Evolutionary conservation across 2,329 filamentous ascomycete species (phyloP).

Genomic region (Leptographium galeiforme): DNA sequence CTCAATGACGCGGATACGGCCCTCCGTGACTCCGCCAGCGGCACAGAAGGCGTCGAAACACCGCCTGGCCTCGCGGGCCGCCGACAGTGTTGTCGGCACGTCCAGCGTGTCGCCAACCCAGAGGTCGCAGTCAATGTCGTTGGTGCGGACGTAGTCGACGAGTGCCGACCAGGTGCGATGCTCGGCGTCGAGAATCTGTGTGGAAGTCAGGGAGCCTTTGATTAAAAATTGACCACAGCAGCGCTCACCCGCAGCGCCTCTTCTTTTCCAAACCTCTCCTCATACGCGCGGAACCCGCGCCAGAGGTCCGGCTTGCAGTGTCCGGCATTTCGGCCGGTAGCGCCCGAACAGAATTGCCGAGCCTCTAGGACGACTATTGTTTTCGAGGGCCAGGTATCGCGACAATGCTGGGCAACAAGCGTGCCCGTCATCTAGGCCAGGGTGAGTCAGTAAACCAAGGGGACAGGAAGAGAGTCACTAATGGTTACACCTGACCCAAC

Average conservation of each 20-base stretch:
- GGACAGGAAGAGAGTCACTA: background rate
- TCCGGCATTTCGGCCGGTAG: conserved; percentile 3
- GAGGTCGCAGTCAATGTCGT: conserved; percentile 3
- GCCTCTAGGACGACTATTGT: background rate
- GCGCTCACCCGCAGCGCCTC: background rate
- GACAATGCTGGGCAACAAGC: background rate
- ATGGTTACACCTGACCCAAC: conserved; percentile 1
- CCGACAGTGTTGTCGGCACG: background rate
- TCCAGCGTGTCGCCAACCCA: conserved; percentile 1
- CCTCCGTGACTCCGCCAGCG: background rate
- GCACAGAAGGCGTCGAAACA: background rate
- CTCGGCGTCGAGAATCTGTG: conserved; percentile 3
- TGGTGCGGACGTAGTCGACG: background rate
- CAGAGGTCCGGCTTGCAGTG: conserved; percentile 3
- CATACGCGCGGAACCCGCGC: background rate
- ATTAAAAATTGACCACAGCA: too few species aligned
- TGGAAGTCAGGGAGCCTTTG: too few species aligned
- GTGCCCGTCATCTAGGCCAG: conserved; percentile 3
- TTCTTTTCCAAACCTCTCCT: background rate
- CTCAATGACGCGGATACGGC: background rate
- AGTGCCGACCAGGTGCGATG: background rate
- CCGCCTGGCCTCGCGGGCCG: background rate
- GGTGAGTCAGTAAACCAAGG: too few species aligned
- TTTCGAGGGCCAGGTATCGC: conserved; percentile 1
- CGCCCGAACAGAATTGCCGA: conserved; percentile 2